Conservation (phyloP, 768 basidiomycete species). For the Leucosporidium yakuticum region DNA sequence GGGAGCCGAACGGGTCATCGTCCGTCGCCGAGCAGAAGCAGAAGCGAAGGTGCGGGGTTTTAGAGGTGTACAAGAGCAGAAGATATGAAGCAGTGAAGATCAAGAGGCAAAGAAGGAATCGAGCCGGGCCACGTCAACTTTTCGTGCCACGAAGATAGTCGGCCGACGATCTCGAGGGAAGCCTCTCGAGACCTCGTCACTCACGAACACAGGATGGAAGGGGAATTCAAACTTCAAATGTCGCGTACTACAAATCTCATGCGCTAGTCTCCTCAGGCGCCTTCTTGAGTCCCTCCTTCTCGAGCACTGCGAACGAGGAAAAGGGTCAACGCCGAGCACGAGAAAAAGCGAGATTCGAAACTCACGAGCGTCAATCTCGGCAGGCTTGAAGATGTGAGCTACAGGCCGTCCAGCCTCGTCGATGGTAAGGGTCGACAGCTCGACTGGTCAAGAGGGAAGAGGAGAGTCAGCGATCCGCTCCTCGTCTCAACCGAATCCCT, state of each 20-base stretch:
- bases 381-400: constrained; percentile 38
- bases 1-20: no score
- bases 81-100: no score
- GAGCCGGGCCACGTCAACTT: no score
- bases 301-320: constrained; percentile 24
- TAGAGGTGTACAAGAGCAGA: no score
- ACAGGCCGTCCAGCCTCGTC: constrained; percentile 49
- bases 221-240: no score
- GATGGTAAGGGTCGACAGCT: constrained; percentile 88
- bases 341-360: not conserved
- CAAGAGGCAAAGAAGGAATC: no score
- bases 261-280: constrained; percentile 36
- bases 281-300: constrained; percentile 40
- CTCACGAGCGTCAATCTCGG: constrained; percentile 39
- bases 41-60: no score
- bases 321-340: not conserved
- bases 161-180: no score
- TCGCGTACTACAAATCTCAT: not conserved
- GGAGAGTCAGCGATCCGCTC: constrained; percentile 8
- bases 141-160: no score
- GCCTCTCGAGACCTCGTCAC: no score
- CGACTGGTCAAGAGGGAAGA: constrained; percentile 59
- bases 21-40: no score
- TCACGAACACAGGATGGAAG: no score
- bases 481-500: not conserved